These are phyloP conservation scores for Cyclanthera cordifolia DNA, from an alignment of 306 rosid genomes.

Conservation along the genomic window DNA sequence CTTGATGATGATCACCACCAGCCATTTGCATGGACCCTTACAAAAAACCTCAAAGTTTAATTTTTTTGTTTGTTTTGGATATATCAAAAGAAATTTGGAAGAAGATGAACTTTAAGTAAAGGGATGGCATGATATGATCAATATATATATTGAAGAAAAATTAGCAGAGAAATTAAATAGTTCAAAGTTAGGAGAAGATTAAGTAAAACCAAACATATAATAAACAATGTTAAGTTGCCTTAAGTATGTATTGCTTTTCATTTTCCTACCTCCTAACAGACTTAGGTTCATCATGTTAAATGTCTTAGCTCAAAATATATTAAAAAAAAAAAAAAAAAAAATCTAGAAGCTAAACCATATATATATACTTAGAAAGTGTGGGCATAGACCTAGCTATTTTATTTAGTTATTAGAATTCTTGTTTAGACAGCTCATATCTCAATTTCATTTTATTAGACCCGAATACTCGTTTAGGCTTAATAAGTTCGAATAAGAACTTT, in stretches of 20 bases:
- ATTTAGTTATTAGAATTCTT: too few species aligned
- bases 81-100: not conserved
- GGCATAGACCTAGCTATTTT: too few species aligned
- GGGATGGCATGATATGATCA: not conserved
- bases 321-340: too few species aligned
- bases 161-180: slow-evolving; percentile 8
- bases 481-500: too few species aligned
- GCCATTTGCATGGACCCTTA: not conserved
- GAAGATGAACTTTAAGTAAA: not conserved
- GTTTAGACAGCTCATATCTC: too few species aligned
- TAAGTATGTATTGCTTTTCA: slow-evolving; percentile 15
- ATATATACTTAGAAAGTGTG: too few species aligned
- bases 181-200: slow-evolving; percentile 17
- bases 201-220: slow-evolving; percentile 11
- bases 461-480: too few species aligned
- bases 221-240: not conserved
- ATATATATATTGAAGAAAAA: not conserved
- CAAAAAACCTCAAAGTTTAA: too few species aligned
- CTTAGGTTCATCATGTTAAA: slow-evolving; percentile 18
- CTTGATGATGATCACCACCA: slow-evolving; percentile 18
- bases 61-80: not conserved
- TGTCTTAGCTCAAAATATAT: slow-evolving; percentile 12
- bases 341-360: not conserved
- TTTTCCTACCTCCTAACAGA: slow-evolving; percentile 18
- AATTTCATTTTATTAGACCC: too few species aligned